Evolutionary conservation across 768 basidiomycete species (phyloP), one percentile per base, ranked within the genome.

Genomic region (Epithele typhae): DNA sequence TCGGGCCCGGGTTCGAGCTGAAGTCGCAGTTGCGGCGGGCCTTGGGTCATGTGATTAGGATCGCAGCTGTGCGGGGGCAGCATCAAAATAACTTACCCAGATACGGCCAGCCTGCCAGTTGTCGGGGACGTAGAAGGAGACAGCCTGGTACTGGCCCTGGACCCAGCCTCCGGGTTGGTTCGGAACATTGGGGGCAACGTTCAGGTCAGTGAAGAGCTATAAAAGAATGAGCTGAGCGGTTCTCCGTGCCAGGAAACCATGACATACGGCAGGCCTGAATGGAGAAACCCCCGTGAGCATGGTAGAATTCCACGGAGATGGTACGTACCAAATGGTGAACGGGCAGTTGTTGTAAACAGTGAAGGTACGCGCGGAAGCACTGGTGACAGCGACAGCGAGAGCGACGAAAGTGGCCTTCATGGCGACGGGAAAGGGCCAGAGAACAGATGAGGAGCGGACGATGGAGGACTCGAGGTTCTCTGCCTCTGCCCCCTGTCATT

Each of bases 241-340:
- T n/a, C n/a, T n/a, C n/a, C n/a, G n/a, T n/a, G n/a, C n/a, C n/a
- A n/a, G n/a, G n/a, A n/a, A n/a, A n/a, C n/a, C n/a, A n/a, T n/a
- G n/a, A n/a, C n/a, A n/a, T n/a, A n/a, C n/a, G n/a, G n/a, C n/a
- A n/a, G n/a, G n/a, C n/a, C n/a, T n/a, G n/a, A n/a, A n/a, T n/a
- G n/a, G n/a, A n/a, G n/a, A n/a, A n/a, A n/a, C n/a, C n/a, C n/a
- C n/a, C n/a, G n/a, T n/a, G n/a, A n/a, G n/a, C n/a, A n/a, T n/a
- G n/a, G n/a, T n/a, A n/a, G n/a, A n/a, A n/a, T n/a, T n/a, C n/a
- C n/a, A n/a, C n/a, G n/a, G n/a, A n/a, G n/a, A n/a, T n/a, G n/a
- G n/a, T n/a, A n/a, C n/a, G n/a, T n/a, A n/a, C 71, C 70, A 72
- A 39, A 72, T 65, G 5, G 70, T 72, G 59, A 69, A 73, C 3